Base-by-base conservation (phyloP, 768 basidiomycete species). In the Boletus insuetus region DNA sequence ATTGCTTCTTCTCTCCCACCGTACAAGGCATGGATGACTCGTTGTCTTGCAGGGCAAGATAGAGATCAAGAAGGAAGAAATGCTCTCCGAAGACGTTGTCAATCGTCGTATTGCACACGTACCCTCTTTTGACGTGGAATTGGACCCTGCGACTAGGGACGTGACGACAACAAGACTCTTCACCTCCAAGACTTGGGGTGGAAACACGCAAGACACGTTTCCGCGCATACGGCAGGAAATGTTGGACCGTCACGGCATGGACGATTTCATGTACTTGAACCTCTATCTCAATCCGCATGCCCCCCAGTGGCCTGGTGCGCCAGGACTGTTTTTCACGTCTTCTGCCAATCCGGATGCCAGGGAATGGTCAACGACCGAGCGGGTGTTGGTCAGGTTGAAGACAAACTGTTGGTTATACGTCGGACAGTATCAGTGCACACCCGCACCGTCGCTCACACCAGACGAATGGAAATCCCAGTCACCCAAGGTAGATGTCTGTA, bases 51-150 rank as follows among this genome's bases (percentile, higher is more conserved):
- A 61, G 55, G 37, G 43, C 2, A 56, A 59, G 24, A 40, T 58
- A 4, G 53, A 64, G 31, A 43, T 66, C 40, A 63, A 61, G 12
- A 56, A 57, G 11, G 58, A 63, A 14, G 58, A 65, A 35, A 35
- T 63, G n/a, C 59, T 66, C 24, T 64, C 56, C 2, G 62, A 64
- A 19, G 58, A 60, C 17, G 64, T 66, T 38, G 57, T 62, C 45
- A 43, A 54, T n/a, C 46, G 46, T 7, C 47, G 60, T 3, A n/a
- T 58, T 17, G 56, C 46, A 6, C 43, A 47, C 34, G 9, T 54
- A 6, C 37, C 54, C 3, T 38, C 52, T 19, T 54, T 41, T 20
- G 48, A 62, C 16, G 56, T 65, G 1, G 26, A 17, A 35, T 31
- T 63, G 22, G 64, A 63, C n/a, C 58, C 55, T 2, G 43, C 13